A percentile compares a stretch with the other conserved stretches of the same genome.
Evolutionary conservation across 805 yeast genomes (phyloP).

Genomic region (Schwanniomyces sp.): DNA sequence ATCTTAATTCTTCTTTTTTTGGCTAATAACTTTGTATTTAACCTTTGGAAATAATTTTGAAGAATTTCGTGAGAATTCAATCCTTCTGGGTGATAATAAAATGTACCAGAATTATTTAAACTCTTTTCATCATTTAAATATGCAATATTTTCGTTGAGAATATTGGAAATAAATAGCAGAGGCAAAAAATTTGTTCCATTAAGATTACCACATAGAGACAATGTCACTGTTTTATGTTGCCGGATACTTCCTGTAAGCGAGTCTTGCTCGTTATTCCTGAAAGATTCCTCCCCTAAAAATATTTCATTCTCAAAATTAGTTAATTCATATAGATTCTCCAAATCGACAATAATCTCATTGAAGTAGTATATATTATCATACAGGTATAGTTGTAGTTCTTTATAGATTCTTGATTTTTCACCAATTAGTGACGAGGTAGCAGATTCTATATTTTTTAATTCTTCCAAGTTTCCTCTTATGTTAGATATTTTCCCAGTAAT

Average conservation of each 20-base stretch:
- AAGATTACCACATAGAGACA: constrained; percentile 21
- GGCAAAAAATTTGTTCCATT: constrained; percentile 17
- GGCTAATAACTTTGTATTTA: constrained; percentile 13
- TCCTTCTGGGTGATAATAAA: constrained; percentile 18
- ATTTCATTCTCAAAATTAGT: constrained; percentile 5
- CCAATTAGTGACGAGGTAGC: constrained; percentile 7
- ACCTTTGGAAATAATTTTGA: constrained; percentile 12
- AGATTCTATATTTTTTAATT: constrained; percentile 10
- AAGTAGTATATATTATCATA: constrained; percentile 19
- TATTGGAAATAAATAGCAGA: constrained; percentile 21
- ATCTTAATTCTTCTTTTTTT: constrained; percentile 13
- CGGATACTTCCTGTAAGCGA: constrained; percentile 7
- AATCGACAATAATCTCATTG: constrained; percentile 18
- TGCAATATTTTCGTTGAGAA: not conserved
- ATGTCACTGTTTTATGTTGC: constrained; percentile 10
- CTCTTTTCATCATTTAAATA: not conserved
- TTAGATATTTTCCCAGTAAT: constrained; percentile 9
- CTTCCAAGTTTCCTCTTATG: constrained; percentile 7
- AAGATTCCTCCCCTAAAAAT: not conserved
- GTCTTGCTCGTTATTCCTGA: constrained; percentile 2
- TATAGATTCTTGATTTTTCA: constrained; percentile 11
- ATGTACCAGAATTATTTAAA: constrained; percentile 1
- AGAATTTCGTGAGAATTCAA: constrained; percentile 15
- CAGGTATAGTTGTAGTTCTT: constrained; percentile 8
- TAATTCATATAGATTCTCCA: constrained; percentile 8